These are phyloP conservation scores for Verruconis gallopava DNA, from an alignment of 2,329 filamentous ascomycete genomes.

Conservation along the genomic window DNA sequence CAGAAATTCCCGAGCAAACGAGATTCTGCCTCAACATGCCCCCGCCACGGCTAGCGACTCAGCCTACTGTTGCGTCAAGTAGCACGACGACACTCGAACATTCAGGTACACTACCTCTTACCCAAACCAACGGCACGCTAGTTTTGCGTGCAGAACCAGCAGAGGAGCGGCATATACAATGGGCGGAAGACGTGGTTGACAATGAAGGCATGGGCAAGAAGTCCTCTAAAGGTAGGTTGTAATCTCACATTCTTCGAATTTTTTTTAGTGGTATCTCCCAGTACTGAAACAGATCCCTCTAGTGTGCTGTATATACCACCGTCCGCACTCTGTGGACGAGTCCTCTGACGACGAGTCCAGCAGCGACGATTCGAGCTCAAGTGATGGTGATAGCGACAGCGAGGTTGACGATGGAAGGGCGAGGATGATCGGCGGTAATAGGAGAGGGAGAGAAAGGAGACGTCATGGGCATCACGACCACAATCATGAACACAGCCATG, in stretches of 20 bases:
- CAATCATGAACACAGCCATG: constrained; percentile 15
- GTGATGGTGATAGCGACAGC: constrained; percentile 41
- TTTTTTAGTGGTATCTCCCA: background rate
- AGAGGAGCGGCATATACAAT: constrained; percentile 57
- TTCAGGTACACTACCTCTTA: background rate
- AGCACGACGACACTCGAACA: background rate
- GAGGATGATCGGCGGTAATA: constrained; percentile 22
- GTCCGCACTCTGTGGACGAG: constrained; percentile 72
- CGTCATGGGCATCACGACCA: constrained; percentile 1
- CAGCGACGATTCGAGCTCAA: constrained; percentile 34
- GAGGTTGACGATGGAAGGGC: constrained; percentile 38
- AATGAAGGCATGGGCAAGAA: constrained; percentile 93
- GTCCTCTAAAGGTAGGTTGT: constrained; percentile 67
- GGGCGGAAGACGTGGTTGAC: constrained; percentile 87
- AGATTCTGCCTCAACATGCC: too few species aligned
- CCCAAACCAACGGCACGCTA: background rate
- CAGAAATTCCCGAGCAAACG: too few species aligned
- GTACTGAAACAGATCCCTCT: background rate
- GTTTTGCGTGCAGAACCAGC: constrained; percentile 28
- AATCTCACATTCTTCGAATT: background rate
- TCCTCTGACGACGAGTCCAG: constrained; percentile 52
- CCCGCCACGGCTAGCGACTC: background rate
- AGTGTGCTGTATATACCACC: constrained; percentile 99
- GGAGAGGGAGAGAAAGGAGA: constrained; percentile 11
- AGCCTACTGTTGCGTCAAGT: background rate